Percentiles rank a stretch among this genome's conserved stretches.
phyloP scores from a whole-genome alignment of 2,329 filamentous ascomycete species.

The Stylonectria norvegica region DNA sequence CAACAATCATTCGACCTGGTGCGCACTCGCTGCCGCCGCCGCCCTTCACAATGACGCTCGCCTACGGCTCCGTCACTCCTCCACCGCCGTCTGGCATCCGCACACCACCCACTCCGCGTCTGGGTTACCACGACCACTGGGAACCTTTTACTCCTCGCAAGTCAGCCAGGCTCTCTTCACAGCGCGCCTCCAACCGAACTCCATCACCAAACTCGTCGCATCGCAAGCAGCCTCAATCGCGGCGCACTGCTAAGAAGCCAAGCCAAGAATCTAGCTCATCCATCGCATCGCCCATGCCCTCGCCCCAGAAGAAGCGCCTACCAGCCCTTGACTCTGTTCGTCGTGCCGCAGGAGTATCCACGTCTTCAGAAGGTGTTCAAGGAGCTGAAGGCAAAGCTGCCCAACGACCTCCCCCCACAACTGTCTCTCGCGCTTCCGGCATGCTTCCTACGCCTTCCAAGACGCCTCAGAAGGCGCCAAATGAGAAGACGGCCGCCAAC shows the following conservation, averaged over 20 bases:
- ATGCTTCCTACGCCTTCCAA: slow-evolving; percentile 78
- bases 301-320: slow-evolving; percentile 51
- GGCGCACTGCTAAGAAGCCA: slow-evolving; percentile 33
- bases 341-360: slow-evolving; percentile 41
- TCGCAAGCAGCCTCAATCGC: slow-evolving; percentile 31
- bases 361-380: slow-evolving; percentile 43
- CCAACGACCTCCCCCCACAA: slow-evolving; percentile 26
- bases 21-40: slow-evolving; percentile 10
- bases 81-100: slow-evolving; percentile 56
- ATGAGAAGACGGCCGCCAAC: slow-evolving; percentile 47
- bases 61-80: slow-evolving; percentile 52
- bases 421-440: slow-evolving; percentile 37
- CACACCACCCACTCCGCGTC: slow-evolving; percentile 66
- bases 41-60: slow-evolving; percentile 28
- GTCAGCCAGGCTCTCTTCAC: slow-evolving; percentile 60
- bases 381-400: slow-evolving; percentile 32
- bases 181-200: slow-evolving; percentile 50
- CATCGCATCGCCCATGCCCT: slow-evolving; percentile 42
- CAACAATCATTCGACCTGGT: slow-evolving; percentile 9
- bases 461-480: slow-evolving; percentile 65
- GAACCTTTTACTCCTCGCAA: slow-evolving; percentile 71
- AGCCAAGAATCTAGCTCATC: slow-evolving; percentile 26
- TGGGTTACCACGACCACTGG: slow-evolving; percentile 66
- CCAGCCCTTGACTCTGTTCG: slow-evolving; percentile 46
- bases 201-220: slow-evolving; percentile 48